phyloP scores from a whole-genome alignment of 1,284 basidiomycete species.

The Ceratobasidium theobromae region DNA sequence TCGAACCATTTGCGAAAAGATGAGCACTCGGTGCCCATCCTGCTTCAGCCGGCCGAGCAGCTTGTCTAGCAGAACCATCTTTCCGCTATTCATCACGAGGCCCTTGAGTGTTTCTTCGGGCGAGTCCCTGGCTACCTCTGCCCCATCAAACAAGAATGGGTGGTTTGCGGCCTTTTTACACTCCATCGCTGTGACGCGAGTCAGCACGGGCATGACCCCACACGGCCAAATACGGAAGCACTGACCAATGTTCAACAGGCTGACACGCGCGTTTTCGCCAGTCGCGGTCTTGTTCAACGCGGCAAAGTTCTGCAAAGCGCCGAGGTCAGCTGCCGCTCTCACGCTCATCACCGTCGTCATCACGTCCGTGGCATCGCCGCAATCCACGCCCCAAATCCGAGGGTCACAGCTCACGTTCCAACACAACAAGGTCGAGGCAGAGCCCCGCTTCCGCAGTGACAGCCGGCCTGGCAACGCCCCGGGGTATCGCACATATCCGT shows the following conservation, averaged over 20 bases:
- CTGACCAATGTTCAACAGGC: constrained; percentile 87
- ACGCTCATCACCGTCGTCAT: constrained; percentile 1
- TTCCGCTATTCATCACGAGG: constrained; percentile 96
- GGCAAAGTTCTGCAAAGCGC: constrained; percentile 74
- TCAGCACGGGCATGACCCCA: background rate
- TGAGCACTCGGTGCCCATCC: constrained; percentile 94
- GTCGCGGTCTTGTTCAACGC: constrained; percentile 86
- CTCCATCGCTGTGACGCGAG: constrained; percentile 73
- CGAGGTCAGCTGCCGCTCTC: constrained; percentile 15
- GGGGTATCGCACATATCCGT: background rate
- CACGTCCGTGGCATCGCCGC: background rate
- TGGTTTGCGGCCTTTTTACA: constrained; percentile 98
- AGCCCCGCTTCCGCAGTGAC: background rate
- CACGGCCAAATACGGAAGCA: constrained; percentile 28
- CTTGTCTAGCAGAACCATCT: constrained; percentile 96
- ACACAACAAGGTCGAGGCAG: background rate
- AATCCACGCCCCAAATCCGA: constrained; percentile 14
- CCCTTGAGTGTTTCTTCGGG: constrained; percentile 90
- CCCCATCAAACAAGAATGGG: constrained; percentile 96
- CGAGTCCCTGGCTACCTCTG: constrained; percentile 75
- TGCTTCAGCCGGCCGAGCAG: constrained; percentile 85
- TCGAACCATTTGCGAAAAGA: constrained; percentile 99
- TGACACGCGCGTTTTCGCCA: constrained; percentile 78
- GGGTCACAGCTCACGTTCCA: background rate
- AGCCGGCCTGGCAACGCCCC: background rate